Evolutionary conservation across 129 eudicot genomes (phyloP).

Genomic region (Chrysanthemum seticuspe): DNA sequence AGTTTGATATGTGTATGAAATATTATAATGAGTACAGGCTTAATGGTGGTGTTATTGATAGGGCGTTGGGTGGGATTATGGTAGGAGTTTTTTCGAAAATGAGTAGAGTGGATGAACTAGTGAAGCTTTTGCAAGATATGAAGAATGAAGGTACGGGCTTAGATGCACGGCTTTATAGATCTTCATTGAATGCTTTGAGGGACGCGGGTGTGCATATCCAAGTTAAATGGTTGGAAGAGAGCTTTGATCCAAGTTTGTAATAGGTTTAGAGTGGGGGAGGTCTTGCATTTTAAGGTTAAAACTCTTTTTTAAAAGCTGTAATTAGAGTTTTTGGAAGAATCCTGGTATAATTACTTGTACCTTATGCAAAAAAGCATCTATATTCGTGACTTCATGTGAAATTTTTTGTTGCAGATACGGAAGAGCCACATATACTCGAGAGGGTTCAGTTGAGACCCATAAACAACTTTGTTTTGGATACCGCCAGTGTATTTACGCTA

Average conservation of each 20-base stretch:
- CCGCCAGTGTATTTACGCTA: too few relatives aligned
- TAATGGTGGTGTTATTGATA: slow-evolving; percentile 63
- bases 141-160: slow-evolving; percentile 62
- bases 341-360: slow-evolving; percentile 6
- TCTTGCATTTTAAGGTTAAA: slow-evolving; percentile 1
- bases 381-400: too few relatives aligned
- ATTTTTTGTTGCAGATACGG: too few relatives aligned
- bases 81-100: slow-evolving; percentile 80
- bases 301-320: slow-evolving; percentile 6
- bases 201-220: slow-evolving; percentile 76
- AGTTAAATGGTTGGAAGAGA: slow-evolving; percentile 71
- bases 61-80: slow-evolving; percentile 92
- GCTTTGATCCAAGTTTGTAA: slow-evolving; percentile 34
- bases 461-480: too few relatives aligned
- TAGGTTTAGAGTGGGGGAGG: slow-evolving; percentile 6
- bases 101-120: slow-evolving; percentile 63
- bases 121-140: slow-evolving; percentile 82
- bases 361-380: not conserved
- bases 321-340: not conserved
- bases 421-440: too few relatives aligned
- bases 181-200: slow-evolving; percentile 75
- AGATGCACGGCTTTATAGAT: slow-evolving; percentile 69
- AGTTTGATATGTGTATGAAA: slow-evolving; percentile 57
- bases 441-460: too few relatives aligned
- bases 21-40: slow-evolving; percentile 63